Evolutionary conservation across 768 basidiomycete genomes (phyloP).

Genomic region (Cubamyces sp.): DNA sequence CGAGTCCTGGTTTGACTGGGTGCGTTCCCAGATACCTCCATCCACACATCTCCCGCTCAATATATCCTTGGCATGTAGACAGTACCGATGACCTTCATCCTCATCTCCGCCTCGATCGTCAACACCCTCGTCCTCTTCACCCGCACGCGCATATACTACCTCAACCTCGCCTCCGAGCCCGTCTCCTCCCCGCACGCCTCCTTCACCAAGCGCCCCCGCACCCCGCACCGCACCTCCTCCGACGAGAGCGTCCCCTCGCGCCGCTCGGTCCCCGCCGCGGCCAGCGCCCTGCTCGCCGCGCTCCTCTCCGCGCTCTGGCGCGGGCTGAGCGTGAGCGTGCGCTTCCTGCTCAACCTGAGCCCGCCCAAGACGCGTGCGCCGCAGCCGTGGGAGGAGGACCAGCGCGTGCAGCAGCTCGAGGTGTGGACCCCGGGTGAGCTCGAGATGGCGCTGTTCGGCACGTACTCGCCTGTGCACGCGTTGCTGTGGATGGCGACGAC

Average conservation of each 20-base stretch:
- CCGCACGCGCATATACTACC: constrained; percentile 68
- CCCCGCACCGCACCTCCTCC: constrained; percentile 16
- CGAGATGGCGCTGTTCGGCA: constrained; percentile 67
- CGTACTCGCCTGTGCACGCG: constrained; percentile 81
- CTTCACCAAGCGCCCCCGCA: constrained; percentile 54
- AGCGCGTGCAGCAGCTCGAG: constrained; percentile 73
- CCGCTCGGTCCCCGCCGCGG: constrained; percentile 41
- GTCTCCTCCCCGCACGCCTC: constrained; percentile 71
- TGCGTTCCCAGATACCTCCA: constrained; percentile 33
- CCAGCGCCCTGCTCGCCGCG: constrained; percentile 40
- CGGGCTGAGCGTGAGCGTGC: constrained; percentile 57
- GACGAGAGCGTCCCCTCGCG: constrained; percentile 44
- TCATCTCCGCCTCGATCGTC: constrained; percentile 56
- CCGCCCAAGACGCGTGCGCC: constrained; percentile 41
- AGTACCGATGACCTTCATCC: constrained; percentile 59
- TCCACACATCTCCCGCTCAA: constrained; percentile 9
- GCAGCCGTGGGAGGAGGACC: constrained; percentile 27
- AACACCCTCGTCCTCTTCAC: constrained; percentile 74
- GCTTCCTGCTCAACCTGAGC: constrained; percentile 68
- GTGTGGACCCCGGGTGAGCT: constrained; percentile 78
- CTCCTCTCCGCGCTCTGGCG: constrained; percentile 47
- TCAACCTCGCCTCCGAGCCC: constrained; percentile 64
- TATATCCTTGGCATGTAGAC: constrained; percentile 49
- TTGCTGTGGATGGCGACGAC: constrained; percentile 74
- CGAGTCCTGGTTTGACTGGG: constrained; percentile 82